Evolutionary conservation across 2,329 filamentous ascomycete species (phyloP).

Genomic region (Xylaria sp.): DNA sequence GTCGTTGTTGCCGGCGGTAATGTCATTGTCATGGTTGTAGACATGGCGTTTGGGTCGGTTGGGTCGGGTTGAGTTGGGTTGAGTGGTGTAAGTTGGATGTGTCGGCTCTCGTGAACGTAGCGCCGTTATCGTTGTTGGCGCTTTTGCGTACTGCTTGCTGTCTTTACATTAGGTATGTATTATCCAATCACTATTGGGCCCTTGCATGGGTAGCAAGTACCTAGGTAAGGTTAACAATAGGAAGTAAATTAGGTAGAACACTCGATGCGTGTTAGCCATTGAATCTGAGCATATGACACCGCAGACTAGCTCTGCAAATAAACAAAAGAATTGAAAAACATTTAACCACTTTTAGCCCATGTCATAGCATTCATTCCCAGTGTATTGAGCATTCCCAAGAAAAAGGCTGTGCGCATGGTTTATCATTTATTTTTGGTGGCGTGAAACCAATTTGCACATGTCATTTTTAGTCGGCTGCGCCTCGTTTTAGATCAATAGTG

Average conservation of each 20-base stretch:
- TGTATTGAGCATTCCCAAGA: slow-evolving; percentile 20
- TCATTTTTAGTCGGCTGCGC: slow-evolving; percentile 25
- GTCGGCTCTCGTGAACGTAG: not conserved
- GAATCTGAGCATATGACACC: too few relatives aligned
- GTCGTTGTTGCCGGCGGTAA: slow-evolving; percentile 40
- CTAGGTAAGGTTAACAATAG: too few relatives aligned
- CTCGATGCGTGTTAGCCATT: not conserved
- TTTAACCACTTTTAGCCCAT: too few relatives aligned
- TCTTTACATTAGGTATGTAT: not conserved
- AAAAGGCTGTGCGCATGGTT: slow-evolving; percentile 9
- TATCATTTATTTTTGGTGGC: slow-evolving; percentile 24
- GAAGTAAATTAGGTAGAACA: not conserved
- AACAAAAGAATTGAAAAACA: too few relatives aligned
- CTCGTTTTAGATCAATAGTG: slow-evolving; percentile 23
- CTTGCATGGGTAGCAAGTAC: not conserved
- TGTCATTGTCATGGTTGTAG: slow-evolving; percentile 45
- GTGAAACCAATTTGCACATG: slow-evolving; percentile 20
- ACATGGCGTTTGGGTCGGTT: slow-evolving; percentile 25
- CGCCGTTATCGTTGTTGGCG: too few relatives aligned
- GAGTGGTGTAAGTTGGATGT: not conserved
- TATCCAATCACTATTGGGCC: not conserved
- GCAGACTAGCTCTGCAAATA: too few relatives aligned
- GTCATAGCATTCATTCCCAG: slow-evolving; percentile 2
- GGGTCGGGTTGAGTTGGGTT: not conserved
- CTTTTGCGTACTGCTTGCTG: not conserved